A percentile compares a stretch with the other conserved stretches of the same genome.
Evolutionary conservation across 2,329 filamentous ascomycete species (phyloP).

Genomic region (Calonectria multiphialidica): DNA sequence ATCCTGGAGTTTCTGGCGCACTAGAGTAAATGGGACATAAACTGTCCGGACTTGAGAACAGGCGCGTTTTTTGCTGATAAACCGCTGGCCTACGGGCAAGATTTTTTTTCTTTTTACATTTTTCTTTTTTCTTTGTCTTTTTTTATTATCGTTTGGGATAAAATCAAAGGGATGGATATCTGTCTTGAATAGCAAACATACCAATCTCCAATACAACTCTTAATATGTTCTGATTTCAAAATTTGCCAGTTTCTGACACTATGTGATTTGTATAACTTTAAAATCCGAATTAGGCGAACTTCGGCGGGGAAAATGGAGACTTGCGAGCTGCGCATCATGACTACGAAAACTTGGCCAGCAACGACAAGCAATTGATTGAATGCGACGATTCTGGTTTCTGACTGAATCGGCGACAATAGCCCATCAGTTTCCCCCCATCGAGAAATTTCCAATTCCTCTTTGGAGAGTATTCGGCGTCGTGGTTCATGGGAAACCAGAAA

Average conservation of each 20-base stretch:
- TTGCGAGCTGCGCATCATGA: background rate
- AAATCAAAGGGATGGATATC: slow-evolving; percentile 28
- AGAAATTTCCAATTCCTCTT: background rate
- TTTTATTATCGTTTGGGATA: slow-evolving; percentile 14
- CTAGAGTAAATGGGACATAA: slow-evolving; percentile 20
- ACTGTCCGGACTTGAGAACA: slow-evolving; percentile 25
- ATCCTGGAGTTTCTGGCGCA: slow-evolving; percentile 41
- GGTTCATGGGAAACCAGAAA: background rate
- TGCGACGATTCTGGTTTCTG: background rate
- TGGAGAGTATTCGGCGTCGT: background rate
- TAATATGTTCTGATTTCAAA: slow-evolving; percentile 29
- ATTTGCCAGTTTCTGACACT: background rate
- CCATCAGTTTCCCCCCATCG: background rate
- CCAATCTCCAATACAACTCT: slow-evolving; percentile 41
- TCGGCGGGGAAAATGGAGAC: background rate
- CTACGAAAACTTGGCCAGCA: background rate
- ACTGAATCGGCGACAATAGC: background rate
- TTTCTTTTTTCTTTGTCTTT: background rate
- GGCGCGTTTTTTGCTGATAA: slow-evolving; percentile 31
- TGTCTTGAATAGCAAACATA: slow-evolving; percentile 34
- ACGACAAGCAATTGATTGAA: background rate
- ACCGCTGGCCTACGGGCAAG: slow-evolving; percentile 27
- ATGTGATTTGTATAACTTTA: background rate
- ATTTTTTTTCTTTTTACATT: background rate
- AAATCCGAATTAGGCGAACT: background rate